These are phyloP conservation scores for Tricholoma saponaceum DNA, from an alignment of 768 basidiomycete genomes.

Conservation along the genomic window DNA sequence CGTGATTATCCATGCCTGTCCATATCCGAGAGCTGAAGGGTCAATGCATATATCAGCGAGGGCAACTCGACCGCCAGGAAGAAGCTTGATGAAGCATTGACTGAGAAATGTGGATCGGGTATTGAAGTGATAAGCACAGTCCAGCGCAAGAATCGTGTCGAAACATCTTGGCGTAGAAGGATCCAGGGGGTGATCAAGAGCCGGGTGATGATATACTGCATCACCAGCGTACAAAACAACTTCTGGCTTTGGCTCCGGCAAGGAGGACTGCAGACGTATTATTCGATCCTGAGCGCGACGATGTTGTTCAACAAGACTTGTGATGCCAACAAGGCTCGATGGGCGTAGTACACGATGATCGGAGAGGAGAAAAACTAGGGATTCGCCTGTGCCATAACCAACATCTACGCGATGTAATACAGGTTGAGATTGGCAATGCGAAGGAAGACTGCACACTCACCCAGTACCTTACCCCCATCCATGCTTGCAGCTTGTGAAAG, in stretches of 20 bases:
- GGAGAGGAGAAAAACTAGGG: conserved; percentile 50
- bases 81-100: conserved; percentile 44
- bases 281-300: conserved; percentile 41
- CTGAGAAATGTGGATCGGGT: conserved; percentile 48
- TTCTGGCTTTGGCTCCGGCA: conserved; percentile 15
- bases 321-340: conserved; percentile 50
- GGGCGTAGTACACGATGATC: conserved; percentile 44
- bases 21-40: conserved; percentile 18
- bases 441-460: conserved; percentile 26
- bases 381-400: conserved; percentile 68
- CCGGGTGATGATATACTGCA: conserved; percentile 38
- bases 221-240: conserved; percentile 45
- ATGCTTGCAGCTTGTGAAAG: conserved; percentile 41
- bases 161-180: conserved; percentile 29
- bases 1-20: conserved; percentile 22
- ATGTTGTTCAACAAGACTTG: conserved; percentile 47
- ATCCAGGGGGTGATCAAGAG: conserved; percentile 40
- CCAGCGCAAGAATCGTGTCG: conserved; percentile 54
- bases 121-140: conserved; percentile 68
- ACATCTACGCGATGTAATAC: conserved; percentile 40
- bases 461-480: conserved; percentile 45
- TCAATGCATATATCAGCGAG: conserved; percentile 62
- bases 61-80: conserved; percentile 48
- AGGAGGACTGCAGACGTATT: conserved; percentile 18
- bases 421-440: background rate